Evolutionary conservation across 2,329 filamentous ascomycete genomes (phyloP), one percentile per base, ranked within the genome.

Genomic region (Ascosphaera acerosa): DNA sequence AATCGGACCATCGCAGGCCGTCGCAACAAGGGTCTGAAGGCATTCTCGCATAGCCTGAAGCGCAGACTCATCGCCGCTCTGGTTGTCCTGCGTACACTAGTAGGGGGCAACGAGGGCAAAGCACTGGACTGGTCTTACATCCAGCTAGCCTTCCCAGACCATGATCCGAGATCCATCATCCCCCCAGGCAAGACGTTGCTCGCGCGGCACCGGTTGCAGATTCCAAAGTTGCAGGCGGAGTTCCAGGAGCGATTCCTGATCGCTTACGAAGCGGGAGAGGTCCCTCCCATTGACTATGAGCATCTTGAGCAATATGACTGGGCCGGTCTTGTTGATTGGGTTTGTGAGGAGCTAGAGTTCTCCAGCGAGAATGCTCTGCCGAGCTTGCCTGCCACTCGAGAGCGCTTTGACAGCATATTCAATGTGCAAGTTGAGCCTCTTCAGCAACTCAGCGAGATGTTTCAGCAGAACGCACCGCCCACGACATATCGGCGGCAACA

Each of bases 41-140:
- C 41, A n/a, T 23, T 54, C 10, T 37, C 50, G 4, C 38, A 40
- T 3, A 35, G 40, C 4, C 33, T 50, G 5, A 34, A 44, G 12
- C 46, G 50, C 15, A 53, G 45, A 18, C 40, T 60, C 18, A 48
- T 51, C 34, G 43, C 49, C 20, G 52, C 55, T 6, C 52, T 61
- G 15, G 48, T 54, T 17, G 54, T 53, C 6, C 46, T 60, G 15
- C 51, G 56, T 16, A 47, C 52, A 1, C 36, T 61, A 18, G 52
- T 54, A 10, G 58, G 58, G 12, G 58, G 58, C 0, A 27, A 48
- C 4, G 50, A 59, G 18, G 50, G 46, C 4, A 51, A 41, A 33
- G 39, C 47, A 17, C 42, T 60, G 18, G 54, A 62, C 34, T 60
- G 57, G 55, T 36, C 45, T 1, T 42, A 61, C n/a, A 46, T 61